Percentiles rank a stretch among this genome's conserved stretches.
Conservation (phyloP, 306 rosid species). For the Ochetophila trinervis region DNA sequence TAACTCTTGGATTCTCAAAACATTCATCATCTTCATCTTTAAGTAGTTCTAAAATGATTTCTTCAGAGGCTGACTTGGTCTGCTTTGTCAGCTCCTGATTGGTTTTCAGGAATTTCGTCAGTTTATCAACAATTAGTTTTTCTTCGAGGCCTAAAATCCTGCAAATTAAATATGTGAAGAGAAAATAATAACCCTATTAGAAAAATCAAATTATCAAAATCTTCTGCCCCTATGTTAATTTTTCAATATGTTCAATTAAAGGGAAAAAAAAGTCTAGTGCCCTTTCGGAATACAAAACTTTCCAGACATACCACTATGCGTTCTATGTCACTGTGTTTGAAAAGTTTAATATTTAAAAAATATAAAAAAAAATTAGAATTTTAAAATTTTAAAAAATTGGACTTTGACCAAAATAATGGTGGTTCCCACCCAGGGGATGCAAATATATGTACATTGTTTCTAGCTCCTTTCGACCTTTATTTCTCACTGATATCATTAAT, state of each 20-base stretch:
- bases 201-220: background rate
- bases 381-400: no score
- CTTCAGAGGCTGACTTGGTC: conserved; percentile 18
- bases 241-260: background rate
- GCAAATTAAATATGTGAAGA: background rate
- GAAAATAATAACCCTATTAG: background rate
- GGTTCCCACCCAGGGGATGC: no score
- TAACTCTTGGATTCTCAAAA: conserved; percentile 5
- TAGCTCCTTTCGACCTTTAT: background rate
- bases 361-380: no score
- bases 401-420: no score
- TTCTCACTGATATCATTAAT: no score
- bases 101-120: conserved; percentile 4
- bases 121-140: conserved; percentile 2
- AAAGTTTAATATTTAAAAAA: no score
- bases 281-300: no score
- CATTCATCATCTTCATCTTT: conserved; percentile 1
- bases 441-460: no score
- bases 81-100: conserved; percentile 16
- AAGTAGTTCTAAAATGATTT: conserved; percentile 14
- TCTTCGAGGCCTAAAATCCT: conserved; percentile 25
- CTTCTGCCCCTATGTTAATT: no score
- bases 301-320: no score
- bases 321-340: no score
- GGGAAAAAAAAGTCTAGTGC: background rate